Evolutionary conservation across 2,329 filamentous ascomycete species (phyloP).

Genomic region (Ophiosphaerella herpotricha): DNA sequence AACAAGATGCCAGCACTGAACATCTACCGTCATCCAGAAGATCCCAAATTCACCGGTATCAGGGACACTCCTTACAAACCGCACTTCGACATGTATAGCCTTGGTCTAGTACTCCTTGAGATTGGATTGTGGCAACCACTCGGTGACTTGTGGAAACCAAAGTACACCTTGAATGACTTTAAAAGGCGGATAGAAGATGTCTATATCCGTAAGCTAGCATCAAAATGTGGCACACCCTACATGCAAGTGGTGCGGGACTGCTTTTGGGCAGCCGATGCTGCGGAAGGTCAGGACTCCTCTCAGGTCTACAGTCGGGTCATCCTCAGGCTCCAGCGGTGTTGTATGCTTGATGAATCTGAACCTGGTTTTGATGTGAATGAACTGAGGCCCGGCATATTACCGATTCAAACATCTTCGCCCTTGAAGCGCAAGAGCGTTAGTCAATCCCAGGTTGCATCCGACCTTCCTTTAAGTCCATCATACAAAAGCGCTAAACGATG

Average conservation of each 20-base stretch:
- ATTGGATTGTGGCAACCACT: constrained; percentile 77
- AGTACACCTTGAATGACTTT: constrained; percentile 65
- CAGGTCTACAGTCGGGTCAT: constrained; percentile 52
- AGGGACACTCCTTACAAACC: constrained; percentile 34
- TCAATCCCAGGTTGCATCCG: constrained; percentile 28
- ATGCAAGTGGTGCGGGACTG: constrained; percentile 75
- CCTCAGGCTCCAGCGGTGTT: constrained; percentile 46
- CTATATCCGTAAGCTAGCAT: constrained; percentile 67
- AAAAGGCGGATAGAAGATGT: constrained; percentile 66
- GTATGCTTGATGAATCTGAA: constrained; percentile 46
- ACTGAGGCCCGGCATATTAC: constrained; percentile 25
- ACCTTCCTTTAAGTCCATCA: constrained; percentile 37
- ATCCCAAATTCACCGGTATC: constrained; percentile 43
- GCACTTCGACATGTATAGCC: constrained; percentile 70
- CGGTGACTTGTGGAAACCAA: constrained; percentile 61
- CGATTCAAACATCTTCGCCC: constrained; percentile 25
- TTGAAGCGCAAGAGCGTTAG: constrained; percentile 41
- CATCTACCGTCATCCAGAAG: constrained; percentile 71
- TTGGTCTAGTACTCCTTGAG: constrained; percentile 74
- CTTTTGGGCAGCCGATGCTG: constrained; percentile 67
- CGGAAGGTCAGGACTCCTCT: constrained; percentile 33
- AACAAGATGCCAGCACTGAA: constrained; percentile 52
- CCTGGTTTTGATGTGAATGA: constrained; percentile 35
- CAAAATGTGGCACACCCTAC: constrained; percentile 74
- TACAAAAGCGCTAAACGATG: constrained; percentile 43